Base-by-base conservation (phyloP, 192 early-diverging fungal genomes). In the Coemansia sp. region DNA sequence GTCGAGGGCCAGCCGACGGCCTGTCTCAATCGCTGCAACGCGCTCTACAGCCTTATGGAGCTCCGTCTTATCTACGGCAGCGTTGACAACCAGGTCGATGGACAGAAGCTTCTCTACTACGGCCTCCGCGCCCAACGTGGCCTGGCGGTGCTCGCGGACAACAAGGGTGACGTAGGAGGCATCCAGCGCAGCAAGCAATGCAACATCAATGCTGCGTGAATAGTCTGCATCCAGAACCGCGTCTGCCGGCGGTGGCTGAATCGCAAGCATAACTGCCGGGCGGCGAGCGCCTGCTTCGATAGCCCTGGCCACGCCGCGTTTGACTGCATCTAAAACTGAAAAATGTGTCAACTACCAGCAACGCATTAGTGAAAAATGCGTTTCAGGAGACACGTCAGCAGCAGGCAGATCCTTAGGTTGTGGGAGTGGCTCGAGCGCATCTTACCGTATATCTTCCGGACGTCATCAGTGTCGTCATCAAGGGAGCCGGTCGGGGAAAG, bases 111-210 rank as follows among this genome's bases (percentile, higher is more conserved):
- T 77, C 68, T 87, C 85, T 25, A 73, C 11, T 17, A 70, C 70
- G 0, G 77, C 70, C n/a, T 70, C 68, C 62, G 84, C 78, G 27
- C 81, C 76, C 21, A 51, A 72, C 39, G 56, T 83, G 68, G 62
- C 59, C 59, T 54, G 52, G 63, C 66, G 72, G 68, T 92, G 88
- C 73, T 93, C 90, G 57, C 92, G 89, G 39, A 90, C 91, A 72
- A 92, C 90, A 33, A 95, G 84, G 21, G 92, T 91, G 30, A 89
- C 88, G 66, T 92, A 95, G 54, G 82, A 83, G 22, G 88, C 87
- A 5, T 87, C 87, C 24, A 95, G 70, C 4, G 88, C 84, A 11
- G 89, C 91, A 33, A 95, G 76, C 53, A 92, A 63, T 20, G 88
- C 84, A 1, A 92, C 91, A 73, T 92, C 90, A 6, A 92, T 55